Percentiles rank a stretch among this genome's conserved stretches.
Conservation (phyloP, 2,329 filamentous ascomycete genomes). For the Dendryphion nanum region DNA sequence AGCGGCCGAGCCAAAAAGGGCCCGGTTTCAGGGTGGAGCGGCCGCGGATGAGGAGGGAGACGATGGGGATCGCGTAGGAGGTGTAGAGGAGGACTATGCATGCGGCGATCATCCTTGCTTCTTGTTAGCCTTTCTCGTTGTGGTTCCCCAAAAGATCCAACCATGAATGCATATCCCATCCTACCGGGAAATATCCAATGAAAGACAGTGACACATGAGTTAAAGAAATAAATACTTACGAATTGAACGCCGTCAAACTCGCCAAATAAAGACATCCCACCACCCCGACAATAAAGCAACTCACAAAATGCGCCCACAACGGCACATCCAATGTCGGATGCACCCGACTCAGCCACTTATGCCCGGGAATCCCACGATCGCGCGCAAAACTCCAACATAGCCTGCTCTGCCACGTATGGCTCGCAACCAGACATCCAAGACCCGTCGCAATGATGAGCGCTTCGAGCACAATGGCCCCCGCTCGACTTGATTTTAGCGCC, state of each 20-base stretch:
- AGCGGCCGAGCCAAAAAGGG: slow-evolving; percentile 49
- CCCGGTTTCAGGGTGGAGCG: slow-evolving; percentile 45
- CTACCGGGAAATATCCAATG: too few relatives aligned
- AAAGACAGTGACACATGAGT: too few relatives aligned
- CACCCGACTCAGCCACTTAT: slow-evolving; percentile 41
- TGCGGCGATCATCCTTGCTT: slow-evolving; percentile 43
- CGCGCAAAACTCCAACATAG: slow-evolving; percentile 55
- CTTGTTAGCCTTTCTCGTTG: slow-evolving; percentile 21
- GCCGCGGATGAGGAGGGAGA: slow-evolving; percentile 46
- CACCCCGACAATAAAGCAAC: slow-evolving; percentile 45
- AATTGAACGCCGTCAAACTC: slow-evolving; percentile 43
- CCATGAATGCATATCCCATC: too few relatives aligned
- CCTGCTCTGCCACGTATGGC: slow-evolving; percentile 52
- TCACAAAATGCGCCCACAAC: slow-evolving; percentile 44
- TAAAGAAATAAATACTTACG: slow-evolving; percentile 19
- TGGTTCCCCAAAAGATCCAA: too few relatives aligned
- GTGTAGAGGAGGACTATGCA: slow-evolving; percentile 43
- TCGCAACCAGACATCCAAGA: slow-evolving; percentile 47
- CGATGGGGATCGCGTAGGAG: slow-evolving; percentile 43
- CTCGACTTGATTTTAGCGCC: slow-evolving; percentile 39
- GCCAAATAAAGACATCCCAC: slow-evolving; percentile 49
- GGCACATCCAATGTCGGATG: slow-evolving; percentile 45
- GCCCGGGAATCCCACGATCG: slow-evolving; percentile 50
- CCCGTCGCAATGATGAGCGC: slow-evolving; percentile 49
- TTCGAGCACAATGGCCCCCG: slow-evolving; percentile 49